Percentiles rank a stretch among this genome's conserved stretches.
Evolutionary conservation across 2,329 filamentous ascomycete species (phyloP).

Genomic region (Fusarium buxicola): DNA sequence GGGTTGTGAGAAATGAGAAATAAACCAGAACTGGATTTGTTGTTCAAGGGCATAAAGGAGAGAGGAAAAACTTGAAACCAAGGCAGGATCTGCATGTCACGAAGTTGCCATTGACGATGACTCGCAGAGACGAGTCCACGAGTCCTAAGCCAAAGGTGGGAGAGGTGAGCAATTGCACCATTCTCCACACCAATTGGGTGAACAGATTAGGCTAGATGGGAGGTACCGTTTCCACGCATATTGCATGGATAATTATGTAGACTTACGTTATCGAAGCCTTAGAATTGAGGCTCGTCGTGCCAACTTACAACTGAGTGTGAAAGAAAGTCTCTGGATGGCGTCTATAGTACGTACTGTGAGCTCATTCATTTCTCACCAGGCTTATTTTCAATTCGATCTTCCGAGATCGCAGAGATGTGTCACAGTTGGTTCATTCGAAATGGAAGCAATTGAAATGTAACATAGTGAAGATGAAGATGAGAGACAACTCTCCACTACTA

Average conservation of each 20-base stretch:
- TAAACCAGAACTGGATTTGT: conserved; percentile 4
- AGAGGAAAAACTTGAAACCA: conserved; percentile 37
- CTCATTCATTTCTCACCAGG: neutral
- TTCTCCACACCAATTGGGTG: conserved; percentile 35
- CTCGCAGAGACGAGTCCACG: conserved; percentile 39
- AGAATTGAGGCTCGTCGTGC: conserved; percentile 28
- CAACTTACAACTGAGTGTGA: conserved; percentile 20
- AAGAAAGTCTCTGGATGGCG: neutral
- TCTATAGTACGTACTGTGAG: conserved; percentile 1
- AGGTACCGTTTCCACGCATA: conserved; percentile 34
- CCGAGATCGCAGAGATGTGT: neutral
- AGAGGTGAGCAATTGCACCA: conserved; percentile 41
- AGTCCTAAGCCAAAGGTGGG: conserved; percentile 22
- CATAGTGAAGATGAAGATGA: conserved; percentile 14
- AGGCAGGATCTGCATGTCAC: conserved; percentile 43
- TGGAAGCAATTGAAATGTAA: neutral
- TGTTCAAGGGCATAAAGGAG: conserved; percentile 7
- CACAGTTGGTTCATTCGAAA: neutral
- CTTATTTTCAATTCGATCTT: neutral
- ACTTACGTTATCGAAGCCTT: conserved; percentile 39
- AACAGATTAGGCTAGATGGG: conserved; percentile 34
- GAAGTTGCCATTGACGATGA: conserved; percentile 43
- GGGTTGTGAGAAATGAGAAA: conserved; percentile 1
- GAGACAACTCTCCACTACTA: conserved; percentile 23
- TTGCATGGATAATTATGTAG: conserved; percentile 31